Base-by-base conservation (phyloP, 345 rosid genomes). In the Passiflora organensis region DNA sequence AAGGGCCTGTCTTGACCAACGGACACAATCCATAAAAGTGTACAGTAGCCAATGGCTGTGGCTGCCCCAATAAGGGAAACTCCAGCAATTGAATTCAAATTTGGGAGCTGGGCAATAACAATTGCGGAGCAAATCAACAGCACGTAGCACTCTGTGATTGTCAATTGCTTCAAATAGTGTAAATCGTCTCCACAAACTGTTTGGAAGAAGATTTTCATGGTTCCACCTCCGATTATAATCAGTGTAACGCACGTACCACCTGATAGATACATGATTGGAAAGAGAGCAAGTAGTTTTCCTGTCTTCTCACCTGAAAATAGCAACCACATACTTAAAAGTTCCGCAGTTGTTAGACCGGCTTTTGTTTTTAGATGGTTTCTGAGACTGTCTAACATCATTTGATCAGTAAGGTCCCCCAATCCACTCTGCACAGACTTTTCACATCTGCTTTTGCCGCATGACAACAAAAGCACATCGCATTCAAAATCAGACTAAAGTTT, bases 41-140 rank as follows among this genome's bases (percentile, higher is more conserved):
- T 73, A 42, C 83, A 83, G 52, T 80, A 80, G 53, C 75, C 41
- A 53, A 83, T 62, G 37, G 85, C 89, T 1, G 85, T 65, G 68
- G 80, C 10, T 2, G 85, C 89, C 22, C 89, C 83, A 0, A 80
- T 58, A 8, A 83, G 71, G 1, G 89, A 83, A 24, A 78, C 79
- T 10, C 83, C 81, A 6, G 89, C 89, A 2, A 83, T 72, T 1
- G 89, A 80, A 54, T 83, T 83, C 54, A 83, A 51, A 67, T 78
- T 83, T 28, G 89, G 89, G 51, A 83, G 85, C 62, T 78, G 85
- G 45, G 85, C 73, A 42, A 83, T 49, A 21, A 70, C 10, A 11
- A 72, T 64, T 15, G 83, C 79, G 9, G 71, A 43, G 61, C 73
- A 72, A 51, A 70, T 63, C 67, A 83, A 83, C 23, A 80, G 53